Percentiles rank a stretch among this genome's conserved stretches.
These are phyloP conservation scores for Zasmidium citrigriseum DNA, from an alignment of 2,329 filamentous ascomycete genomes.

Conservation along the genomic window DNA sequence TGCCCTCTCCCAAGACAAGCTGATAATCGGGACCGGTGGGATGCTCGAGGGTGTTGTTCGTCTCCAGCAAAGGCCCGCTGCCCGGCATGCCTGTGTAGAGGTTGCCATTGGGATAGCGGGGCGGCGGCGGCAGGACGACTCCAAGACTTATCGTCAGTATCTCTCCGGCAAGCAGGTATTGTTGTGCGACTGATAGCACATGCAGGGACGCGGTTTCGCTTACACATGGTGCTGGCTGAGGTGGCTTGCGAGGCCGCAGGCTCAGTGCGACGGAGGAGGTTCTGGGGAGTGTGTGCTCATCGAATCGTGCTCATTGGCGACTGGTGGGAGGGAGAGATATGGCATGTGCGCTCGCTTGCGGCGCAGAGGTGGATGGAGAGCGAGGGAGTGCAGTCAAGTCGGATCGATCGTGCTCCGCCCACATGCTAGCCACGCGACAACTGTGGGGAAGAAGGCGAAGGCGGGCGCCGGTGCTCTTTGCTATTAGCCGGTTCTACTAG, in stretches of 20 bases:
- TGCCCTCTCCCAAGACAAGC: constrained; percentile 91
- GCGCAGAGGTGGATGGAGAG: not conserved
- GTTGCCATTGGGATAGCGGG: constrained; percentile 75
- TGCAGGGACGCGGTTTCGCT: constrained; percentile 16
- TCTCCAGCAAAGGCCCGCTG: constrained; percentile 79
- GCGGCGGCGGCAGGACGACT: constrained; percentile 26
- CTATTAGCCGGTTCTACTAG: too few relatives aligned
- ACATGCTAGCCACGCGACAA: too few relatives aligned
- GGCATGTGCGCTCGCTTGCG: not conserved
- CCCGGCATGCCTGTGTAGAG: constrained; percentile 65
- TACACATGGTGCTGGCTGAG: constrained; percentile 16
- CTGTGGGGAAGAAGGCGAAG: too few relatives aligned
- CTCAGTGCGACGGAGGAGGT: not conserved
- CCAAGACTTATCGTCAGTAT: constrained; percentile 18
- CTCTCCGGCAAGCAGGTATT: constrained; percentile 6
- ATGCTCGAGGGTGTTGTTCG: constrained; percentile 82
- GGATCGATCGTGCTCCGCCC: too few relatives aligned
- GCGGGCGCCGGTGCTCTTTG: too few relatives aligned
- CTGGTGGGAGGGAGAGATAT: not conserved
- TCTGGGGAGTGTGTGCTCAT: not conserved
- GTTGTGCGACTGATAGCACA: constrained; percentile 11
- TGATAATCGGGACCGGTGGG: constrained; percentile 83
- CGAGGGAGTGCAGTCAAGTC: too few relatives aligned
- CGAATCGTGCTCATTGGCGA: not conserved
- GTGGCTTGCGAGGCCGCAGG: constrained; percentile 1